A percentile compares a stretch with the other conserved stretches of the same genome.
phyloP scores from a whole-genome alignment of 2,329 filamentous ascomycete genomes.

The Tolypocladium tundrense region DNA sequence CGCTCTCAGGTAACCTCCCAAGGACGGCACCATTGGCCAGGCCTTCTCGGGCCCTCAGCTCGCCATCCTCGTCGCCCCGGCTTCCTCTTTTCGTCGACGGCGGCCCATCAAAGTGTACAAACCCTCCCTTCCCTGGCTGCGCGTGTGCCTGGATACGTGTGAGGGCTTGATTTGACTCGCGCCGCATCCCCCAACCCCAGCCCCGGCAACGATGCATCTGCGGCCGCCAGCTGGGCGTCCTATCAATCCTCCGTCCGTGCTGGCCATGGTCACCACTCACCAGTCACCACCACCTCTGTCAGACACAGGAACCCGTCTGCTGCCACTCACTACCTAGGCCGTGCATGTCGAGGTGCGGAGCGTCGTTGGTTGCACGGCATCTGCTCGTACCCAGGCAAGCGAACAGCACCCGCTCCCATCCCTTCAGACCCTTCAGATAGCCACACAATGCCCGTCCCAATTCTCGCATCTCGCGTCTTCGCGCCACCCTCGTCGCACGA shows the following conservation, averaged over 20 bases:
- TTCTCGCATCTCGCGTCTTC: too few species aligned
- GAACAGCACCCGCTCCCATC: background rate
- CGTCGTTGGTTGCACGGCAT: background rate
- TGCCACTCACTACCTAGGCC: background rate
- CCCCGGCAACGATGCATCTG: background rate
- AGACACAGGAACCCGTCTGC: background rate
- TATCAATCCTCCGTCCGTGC: background rate
- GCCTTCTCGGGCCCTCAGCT: background rate
- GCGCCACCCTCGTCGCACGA: too few species aligned
- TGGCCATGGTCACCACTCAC: too few species aligned
- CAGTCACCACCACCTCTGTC: background rate
- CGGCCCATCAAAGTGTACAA: background rate
- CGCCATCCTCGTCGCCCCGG: background rate
- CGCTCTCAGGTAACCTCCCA: too few species aligned
- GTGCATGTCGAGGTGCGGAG: background rate
- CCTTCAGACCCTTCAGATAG: background rate
- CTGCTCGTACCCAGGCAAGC: background rate
- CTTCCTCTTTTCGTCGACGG: background rate
- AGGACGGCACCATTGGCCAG: background rate
- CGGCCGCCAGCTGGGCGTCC: background rate
- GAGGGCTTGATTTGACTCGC: conserved; percentile 3
- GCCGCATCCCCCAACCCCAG: background rate
- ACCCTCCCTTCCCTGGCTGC: background rate
- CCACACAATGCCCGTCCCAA: background rate
- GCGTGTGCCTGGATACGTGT: conserved; percentile 1